Percentiles rank a stretch among this genome's conserved stretches.
Evolutionary conservation across 441 rosid genomes (phyloP).

Genomic region (Pelargonium australe): DNA sequence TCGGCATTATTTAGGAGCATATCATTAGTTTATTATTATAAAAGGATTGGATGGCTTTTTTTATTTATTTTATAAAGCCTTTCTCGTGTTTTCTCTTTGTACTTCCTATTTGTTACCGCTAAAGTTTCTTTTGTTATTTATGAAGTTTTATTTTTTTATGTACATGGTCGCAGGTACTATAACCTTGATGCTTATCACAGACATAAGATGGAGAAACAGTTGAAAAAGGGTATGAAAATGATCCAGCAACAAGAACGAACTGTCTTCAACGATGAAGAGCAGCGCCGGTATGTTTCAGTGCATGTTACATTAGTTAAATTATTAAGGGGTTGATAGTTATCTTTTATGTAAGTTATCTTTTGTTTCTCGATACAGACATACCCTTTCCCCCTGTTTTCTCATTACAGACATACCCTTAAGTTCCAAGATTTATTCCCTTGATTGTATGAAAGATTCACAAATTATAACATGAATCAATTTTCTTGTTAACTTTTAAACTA

Average conservation of each 20-base stretch:
- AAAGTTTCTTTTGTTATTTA: background rate
- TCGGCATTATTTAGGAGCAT: background rate
- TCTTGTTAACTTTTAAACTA: too few species aligned
- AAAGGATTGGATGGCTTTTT: background rate
- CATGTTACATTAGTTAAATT: background rate
- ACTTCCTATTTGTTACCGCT: background rate
- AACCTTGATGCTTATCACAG: slow-evolving; percentile 76
- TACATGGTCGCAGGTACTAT: slow-evolving; percentile 53
- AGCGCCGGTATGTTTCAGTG: slow-evolving; percentile 53
- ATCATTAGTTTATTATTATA: background rate
- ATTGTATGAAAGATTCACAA: too few species aligned
- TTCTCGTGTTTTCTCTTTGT: background rate
- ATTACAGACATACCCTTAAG: too few species aligned
- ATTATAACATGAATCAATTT: too few species aligned
- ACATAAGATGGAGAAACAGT: slow-evolving; percentile 60
- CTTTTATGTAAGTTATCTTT: background rate
- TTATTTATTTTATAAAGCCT: background rate
- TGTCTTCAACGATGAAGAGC: slow-evolving; percentile 89
- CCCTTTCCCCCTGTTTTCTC: too few species aligned
- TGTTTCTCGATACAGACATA: too few species aligned
- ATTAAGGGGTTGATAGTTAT: background rate
- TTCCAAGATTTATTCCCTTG: too few species aligned
- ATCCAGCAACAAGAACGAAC: slow-evolving; percentile 59
- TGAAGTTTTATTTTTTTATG: background rate
- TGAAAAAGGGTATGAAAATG: slow-evolving; percentile 60